Conservation (phyloP, 805 yeast species). For the Ogataea polymorpha region DNA sequence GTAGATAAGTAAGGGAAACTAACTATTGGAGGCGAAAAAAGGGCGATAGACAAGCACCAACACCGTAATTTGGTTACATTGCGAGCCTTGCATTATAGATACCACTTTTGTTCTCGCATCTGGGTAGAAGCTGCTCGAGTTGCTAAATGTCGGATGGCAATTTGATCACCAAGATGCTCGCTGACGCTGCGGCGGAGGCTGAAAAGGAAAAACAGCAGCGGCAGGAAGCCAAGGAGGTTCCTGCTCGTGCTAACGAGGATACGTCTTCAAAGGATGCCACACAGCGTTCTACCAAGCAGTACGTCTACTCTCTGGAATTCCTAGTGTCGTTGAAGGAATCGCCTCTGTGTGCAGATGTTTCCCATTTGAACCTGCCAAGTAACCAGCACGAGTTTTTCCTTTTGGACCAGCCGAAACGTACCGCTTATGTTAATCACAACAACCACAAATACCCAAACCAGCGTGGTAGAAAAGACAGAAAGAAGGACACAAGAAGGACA, state of each 20-base stretch:
- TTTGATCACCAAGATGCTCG: constrained; percentile 29
- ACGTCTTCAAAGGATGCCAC: not conserved
- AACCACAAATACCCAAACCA: constrained; percentile 11
- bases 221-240: constrained; percentile 6
- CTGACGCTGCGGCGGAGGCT: constrained; percentile 34
- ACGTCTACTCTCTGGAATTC: constrained; percentile 27
- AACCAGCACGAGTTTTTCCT: constrained; percentile 18
- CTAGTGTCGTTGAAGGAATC: constrained; percentile 35
- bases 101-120: constrained; percentile 1
- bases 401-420: constrained; percentile 29
- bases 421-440: constrained; percentile 28
- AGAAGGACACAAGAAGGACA: constrained; percentile 16
- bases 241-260: not conserved
- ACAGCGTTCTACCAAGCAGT: constrained; percentile 8
- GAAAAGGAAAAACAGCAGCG: constrained; percentile 22
- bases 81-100: constrained; percentile 5
- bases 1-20: constrained; percentile 8
- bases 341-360: constrained; percentile 33
- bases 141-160: constrained; percentile 19
- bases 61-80: not conserved
- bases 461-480: constrained; percentile 18
- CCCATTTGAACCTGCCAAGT: constrained; percentile 42
- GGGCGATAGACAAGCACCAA: constrained; percentile 3
- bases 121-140: constrained; percentile 3
- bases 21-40: constrained; percentile 1